These are phyloP conservation scores for Choanephora cucurbitarum DNA, from an alignment of 371 early-diverging fungal species.

Conservation along the genomic window DNA sequence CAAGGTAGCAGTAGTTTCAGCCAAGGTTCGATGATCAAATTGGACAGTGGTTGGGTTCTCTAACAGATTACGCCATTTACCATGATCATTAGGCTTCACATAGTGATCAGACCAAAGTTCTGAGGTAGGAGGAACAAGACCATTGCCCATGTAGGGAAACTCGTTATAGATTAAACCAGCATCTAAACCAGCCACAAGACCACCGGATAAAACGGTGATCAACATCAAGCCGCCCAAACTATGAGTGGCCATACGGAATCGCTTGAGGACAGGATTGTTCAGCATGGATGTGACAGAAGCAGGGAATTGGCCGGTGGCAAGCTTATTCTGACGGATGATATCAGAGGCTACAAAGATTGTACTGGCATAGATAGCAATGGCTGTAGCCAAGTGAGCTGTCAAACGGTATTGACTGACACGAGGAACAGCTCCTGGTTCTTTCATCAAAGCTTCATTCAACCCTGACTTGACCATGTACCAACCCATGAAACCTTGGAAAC, in stretches of 20 bases:
- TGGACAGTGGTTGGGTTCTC: slow-evolving; percentile 96
- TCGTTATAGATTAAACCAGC: slow-evolving; percentile 96
- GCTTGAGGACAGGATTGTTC: slow-evolving; percentile 59
- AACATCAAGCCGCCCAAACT: slow-evolving; percentile 72
- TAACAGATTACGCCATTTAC: slow-evolving; percentile 82
- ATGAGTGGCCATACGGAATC: slow-evolving; percentile 64
- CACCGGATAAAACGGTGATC: slow-evolving; percentile 90
- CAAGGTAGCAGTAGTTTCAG: slow-evolving; percentile 78
- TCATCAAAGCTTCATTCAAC: slow-evolving; percentile 76
- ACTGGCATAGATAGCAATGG: slow-evolving; percentile 84
- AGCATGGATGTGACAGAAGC: slow-evolving; percentile 39
- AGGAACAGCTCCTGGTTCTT: slow-evolving; percentile 81
- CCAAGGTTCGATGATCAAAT: slow-evolving; percentile 91
- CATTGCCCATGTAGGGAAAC: slow-evolving; percentile 91
- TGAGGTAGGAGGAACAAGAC: slow-evolving; percentile 66
- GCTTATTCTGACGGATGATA: slow-evolving; percentile 64
- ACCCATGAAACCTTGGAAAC: slow-evolving; percentile 93
- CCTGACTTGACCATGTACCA: slow-evolving; percentile 99
- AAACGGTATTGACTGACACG: slow-evolving; percentile 94
- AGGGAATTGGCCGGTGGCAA: slow-evolving; percentile 57
- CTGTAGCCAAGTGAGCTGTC: slow-evolving; percentile 90
- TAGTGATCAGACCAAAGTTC: slow-evolving; percentile 73
- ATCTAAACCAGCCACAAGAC: slow-evolving; percentile 97
- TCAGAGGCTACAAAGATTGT: slow-evolving; percentile 80
- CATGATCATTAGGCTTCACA: slow-evolving; percentile 53